Evolutionary conservation across 805 yeast genomes (phyloP).

Genomic region (Barnettozyma sp.): DNA sequence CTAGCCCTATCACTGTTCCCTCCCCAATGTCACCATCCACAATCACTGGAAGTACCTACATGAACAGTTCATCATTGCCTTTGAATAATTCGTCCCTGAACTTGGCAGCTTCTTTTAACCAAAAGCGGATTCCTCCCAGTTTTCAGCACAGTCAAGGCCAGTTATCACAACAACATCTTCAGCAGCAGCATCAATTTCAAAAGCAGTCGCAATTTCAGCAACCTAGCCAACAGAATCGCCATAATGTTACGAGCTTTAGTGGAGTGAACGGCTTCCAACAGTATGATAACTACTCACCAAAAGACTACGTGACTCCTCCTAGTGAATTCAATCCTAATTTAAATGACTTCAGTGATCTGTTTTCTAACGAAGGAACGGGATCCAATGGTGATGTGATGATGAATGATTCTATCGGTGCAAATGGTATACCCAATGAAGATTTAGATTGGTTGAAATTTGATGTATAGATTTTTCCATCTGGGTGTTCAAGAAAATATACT

Average conservation of each 20-base stretch:
- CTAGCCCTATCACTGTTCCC: constrained; percentile 23
- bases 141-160: constrained; percentile 13
- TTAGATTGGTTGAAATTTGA: constrained; percentile 27
- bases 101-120: constrained; percentile 23
- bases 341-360: constrained; percentile 3
- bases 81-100: constrained; percentile 19
- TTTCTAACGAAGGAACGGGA: constrained; percentile 1
- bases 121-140: constrained; percentile 25
- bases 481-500: too few species aligned
- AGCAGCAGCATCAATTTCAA: neutral
- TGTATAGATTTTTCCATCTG: constrained; percentile 11
- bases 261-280: neutral
- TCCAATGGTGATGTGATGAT: constrained; percentile 9
- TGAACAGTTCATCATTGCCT: constrained; percentile 14
- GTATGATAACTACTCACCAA: constrained; percentile 1
- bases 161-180: constrained; percentile 2
- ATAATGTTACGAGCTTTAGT: too few species aligned
- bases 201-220: neutral
- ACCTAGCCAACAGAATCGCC: too few species aligned
- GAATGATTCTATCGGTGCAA: constrained; percentile 13
- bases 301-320: neutral
- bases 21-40: constrained; percentile 24
- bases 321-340: constrained; percentile 3
- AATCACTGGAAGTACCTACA: constrained; percentile 10
- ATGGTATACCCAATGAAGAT: constrained; percentile 16